Evolutionary conservation across 495 filamentous ascomycete genomes (phyloP).

Genomic region (Penicillium daleae): DNA sequence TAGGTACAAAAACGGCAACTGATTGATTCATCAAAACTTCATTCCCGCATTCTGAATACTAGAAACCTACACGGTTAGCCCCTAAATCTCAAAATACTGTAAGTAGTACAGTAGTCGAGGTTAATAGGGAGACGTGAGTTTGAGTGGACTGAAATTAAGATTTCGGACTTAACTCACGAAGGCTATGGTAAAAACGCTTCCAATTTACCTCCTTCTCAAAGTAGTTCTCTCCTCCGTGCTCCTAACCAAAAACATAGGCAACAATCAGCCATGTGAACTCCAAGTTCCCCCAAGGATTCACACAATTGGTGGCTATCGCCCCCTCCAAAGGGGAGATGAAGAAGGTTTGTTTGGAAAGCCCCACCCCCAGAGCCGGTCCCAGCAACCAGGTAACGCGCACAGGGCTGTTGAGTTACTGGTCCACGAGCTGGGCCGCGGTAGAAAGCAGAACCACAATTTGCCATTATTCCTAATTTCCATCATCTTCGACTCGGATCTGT

Average conservation of each 20-base stretch:
- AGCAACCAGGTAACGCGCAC: slow-evolving; percentile 25
- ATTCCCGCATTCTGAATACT: neutral
- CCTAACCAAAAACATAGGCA: neutral
- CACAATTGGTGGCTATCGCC: neutral
- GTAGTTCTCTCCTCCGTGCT: neutral
- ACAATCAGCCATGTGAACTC: neutral
- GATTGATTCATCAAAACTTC: slow-evolving; percentile 6
- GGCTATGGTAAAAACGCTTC: neutral
- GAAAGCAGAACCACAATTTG: neutral
- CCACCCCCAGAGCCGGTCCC: slow-evolving; percentile 28
- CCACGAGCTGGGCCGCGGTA: neutral
- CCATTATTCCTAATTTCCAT: neutral
- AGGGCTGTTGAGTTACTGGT: slow-evolving; percentile 8
- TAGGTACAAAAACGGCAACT: slow-evolving; percentile 27
- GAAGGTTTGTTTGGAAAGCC: neutral
- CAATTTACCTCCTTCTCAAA: neutral
- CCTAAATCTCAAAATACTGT: neutral
- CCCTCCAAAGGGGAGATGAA: neutral
- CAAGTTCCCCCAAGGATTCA: neutral
- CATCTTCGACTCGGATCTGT: neutral
- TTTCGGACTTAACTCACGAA: neutral
- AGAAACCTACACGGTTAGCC: neutral
- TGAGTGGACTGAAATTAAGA: neutral
- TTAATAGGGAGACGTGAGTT: neutral
- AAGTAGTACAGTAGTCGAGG: neutral